A percentile compares a stretch with the other conserved stretches of the same genome.
Conservation (phyloP, 805 yeast species). For the Saccharomycopsis babjevae region DNA sequence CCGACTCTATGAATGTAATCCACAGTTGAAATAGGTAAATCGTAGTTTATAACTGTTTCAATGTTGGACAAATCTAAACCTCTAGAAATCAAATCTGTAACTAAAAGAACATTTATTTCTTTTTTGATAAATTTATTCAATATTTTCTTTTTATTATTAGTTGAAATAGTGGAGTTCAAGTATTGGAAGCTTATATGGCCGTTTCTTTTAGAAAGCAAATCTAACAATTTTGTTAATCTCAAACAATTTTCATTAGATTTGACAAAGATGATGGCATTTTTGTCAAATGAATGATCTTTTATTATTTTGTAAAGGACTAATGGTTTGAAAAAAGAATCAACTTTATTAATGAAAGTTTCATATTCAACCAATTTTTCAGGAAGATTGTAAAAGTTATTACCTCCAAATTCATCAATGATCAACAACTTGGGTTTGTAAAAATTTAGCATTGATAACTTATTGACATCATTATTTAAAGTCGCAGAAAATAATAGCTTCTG, state of each 20-base stretch:
- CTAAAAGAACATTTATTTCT: constrained; percentile 45
- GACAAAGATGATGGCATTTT: constrained; percentile 50
- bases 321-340: constrained; percentile 48
- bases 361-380: constrained; percentile 30
- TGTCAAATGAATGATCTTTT: constrained; percentile 25
- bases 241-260: constrained; percentile 80
- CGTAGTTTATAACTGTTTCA: constrained; percentile 77
- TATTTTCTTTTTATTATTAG: constrained; percentile 42
- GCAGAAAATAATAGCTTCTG: constrained; percentile 81
- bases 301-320: constrained; percentile 54
- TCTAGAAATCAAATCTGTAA: constrained; percentile 91
- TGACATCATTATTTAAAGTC: constrained; percentile 88
- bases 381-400: constrained; percentile 21
- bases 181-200: constrained; percentile 27
- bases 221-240: constrained; percentile 58
- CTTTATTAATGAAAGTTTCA: constrained; percentile 22
- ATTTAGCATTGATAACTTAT: constrained; percentile 63
- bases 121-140: constrained; percentile 51
- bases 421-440: constrained; percentile 64
- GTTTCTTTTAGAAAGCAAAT: constrained; percentile 29
- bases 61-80: constrained; percentile 77
- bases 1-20: constrained; percentile 96
- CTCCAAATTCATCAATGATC: constrained; percentile 56
- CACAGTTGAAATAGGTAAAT: constrained; percentile 75
- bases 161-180: constrained; percentile 50